These are phyloP conservation scores for Onygenales sp. DNA, from an alignment of 2,329 filamentous ascomycete genomes.

Conservation along the genomic window DNA sequence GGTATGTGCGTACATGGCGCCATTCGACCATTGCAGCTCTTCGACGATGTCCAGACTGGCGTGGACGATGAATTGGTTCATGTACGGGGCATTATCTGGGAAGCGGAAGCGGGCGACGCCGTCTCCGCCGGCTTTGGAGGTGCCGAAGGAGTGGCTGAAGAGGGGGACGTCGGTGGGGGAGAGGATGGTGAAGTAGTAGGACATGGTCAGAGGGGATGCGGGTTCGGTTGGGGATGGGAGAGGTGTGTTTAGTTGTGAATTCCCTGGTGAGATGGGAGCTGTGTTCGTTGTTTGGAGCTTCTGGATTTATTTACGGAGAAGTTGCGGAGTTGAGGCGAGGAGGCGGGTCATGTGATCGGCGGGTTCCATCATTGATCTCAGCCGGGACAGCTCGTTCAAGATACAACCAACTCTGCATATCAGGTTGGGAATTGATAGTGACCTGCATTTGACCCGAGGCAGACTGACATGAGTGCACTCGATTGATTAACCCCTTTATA, in stretches of 20 bases:
- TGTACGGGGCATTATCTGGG: slow-evolving; percentile 75
- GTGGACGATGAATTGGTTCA: slow-evolving; percentile 97
- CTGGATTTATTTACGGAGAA: not conserved
- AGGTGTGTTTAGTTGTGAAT: not conserved
- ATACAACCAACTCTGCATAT: not conserved
- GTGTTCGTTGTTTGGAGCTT: not conserved
- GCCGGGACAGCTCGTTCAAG: not conserved
- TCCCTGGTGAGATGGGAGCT: too few species aligned
- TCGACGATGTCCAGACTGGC: slow-evolving; percentile 90
- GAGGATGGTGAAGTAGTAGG: slow-evolving; percentile 96
- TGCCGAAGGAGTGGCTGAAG: slow-evolving; percentile 95
- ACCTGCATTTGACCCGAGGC: too few species aligned
- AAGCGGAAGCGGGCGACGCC: slow-evolving; percentile 85
- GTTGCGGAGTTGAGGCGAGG: not conserved
- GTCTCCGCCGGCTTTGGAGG: slow-evolving; percentile 90
- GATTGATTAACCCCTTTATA: not conserved
- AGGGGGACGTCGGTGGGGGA: slow-evolving; percentile 92
- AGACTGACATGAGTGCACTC: too few species aligned
- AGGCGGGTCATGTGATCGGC: not conserved
- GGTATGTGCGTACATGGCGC: slow-evolving; percentile 58
- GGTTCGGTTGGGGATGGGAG: not conserved
- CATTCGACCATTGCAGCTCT: slow-evolving; percentile 86
- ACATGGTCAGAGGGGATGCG: slow-evolving; percentile 51
- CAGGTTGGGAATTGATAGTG: too few species aligned
- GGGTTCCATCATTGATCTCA: not conserved